Evolutionary conservation across 2,329 filamentous ascomycete genomes (phyloP), one percentile per base, ranked within the genome.

Genomic region (Didymella segeticola): DNA sequence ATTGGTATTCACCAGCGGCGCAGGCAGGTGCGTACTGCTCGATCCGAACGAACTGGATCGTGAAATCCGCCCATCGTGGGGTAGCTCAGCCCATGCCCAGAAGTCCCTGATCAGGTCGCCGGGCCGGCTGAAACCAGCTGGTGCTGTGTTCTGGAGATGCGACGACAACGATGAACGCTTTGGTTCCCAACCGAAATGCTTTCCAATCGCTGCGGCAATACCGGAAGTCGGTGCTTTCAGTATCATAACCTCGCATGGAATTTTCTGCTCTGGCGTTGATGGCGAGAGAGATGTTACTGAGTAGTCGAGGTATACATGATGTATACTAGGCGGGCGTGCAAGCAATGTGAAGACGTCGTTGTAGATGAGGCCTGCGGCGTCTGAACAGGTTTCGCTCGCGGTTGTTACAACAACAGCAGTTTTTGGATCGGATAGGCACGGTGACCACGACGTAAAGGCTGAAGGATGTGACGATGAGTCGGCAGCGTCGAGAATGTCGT

Each of bases 171-270:
- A 66, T 2, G 64, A 67, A 15, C 60, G 61, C 47, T 61, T 63
- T 0, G 68, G 68, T 30, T 67, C 63, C 68, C 68, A 69, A 10
- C 68, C 66, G 42, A 71, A 71, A 11, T 61, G 59, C 37, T 67
- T 70, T 29, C 67, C 68, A 14, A 71, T 67, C 2, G 57, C 62
- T 38, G 62, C 57, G 14, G 67, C 67, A 15, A 69, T 55, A 20
- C 53, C 50, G 4, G 62, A 53, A 34, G 60, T 62, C 1, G 62
- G 58, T 5, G 63, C 67, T 25, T 46, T 52, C 12, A 71, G 15
- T 10, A 58, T 31, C 33, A 69, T 62, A 20, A 70, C 55, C 15
- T 71, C 68, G 52, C 59, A 66, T 26, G 66, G 39, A 26, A 66
- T 57, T 14, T 46, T 57, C n/a, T 57, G 46, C 2, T 67, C 61